Evolutionary conservation across 106 monocot genomes (phyloP).

Genomic region (Dioscorea alata): DNA sequence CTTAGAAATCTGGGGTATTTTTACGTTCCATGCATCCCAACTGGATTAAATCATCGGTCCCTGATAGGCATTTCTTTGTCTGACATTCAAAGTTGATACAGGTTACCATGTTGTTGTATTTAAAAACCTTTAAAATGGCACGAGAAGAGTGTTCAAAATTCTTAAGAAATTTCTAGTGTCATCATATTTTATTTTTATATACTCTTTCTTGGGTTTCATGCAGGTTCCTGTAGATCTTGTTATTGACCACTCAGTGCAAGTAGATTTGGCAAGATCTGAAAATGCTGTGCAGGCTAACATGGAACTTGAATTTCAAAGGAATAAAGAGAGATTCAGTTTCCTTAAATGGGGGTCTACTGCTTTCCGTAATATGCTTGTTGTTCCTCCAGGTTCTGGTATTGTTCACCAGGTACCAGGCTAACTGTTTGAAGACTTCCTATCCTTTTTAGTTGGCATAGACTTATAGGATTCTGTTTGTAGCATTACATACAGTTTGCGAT

Average conservation of each 20-base stretch:
- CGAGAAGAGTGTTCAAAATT: no score
- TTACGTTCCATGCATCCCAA: no score
- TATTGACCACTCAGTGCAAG: conserved; percentile 93
- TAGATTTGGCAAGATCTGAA: conserved; percentile 80
- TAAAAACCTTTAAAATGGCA: no score
- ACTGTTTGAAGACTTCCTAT: background rate
- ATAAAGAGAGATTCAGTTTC: conserved; percentile 93
- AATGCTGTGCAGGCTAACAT: conserved; percentile 93
- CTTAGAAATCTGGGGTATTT: no score
- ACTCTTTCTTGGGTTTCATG: background rate
- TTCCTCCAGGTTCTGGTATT: conserved; percentile 97
- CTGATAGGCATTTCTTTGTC: no score
- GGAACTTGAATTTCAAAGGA: conserved; percentile 79
- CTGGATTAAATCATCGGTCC: no score
- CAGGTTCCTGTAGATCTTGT: conserved; percentile 94
- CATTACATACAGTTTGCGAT: no score
- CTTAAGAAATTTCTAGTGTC: no score
- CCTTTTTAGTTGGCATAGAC: background rate
- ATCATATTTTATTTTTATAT: background rate
- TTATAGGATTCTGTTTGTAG: no score
- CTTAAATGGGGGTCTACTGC: conserved; percentile 97
- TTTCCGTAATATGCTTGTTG: conserved; percentile 93
- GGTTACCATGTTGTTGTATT: no score
- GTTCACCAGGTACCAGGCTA: conserved; percentile 72
- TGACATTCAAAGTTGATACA: no score